Conservation (phyloP, 1,284 basidiomycete genomes). For the Volvariella surrecta region DNA sequence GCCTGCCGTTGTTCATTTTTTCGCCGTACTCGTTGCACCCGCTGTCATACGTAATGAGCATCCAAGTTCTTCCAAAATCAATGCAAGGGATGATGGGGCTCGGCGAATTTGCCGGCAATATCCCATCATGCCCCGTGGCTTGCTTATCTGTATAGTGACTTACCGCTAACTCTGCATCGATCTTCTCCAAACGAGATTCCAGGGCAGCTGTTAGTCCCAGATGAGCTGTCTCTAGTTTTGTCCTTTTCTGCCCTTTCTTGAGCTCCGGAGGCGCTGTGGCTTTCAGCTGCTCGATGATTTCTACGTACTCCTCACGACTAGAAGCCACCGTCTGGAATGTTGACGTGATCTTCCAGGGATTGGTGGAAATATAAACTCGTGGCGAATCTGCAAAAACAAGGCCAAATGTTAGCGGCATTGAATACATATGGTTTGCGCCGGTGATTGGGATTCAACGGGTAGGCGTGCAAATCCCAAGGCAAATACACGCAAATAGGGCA, state of each 20-base stretch:
- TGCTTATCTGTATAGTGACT: constrained; percentile 24
- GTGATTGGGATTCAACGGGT: constrained; percentile 22
- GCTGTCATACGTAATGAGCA: constrained; percentile 28
- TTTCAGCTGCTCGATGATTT: constrained; percentile 52
- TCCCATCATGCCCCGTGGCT: neutral
- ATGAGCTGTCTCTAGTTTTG: constrained; percentile 51
- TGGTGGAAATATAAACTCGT: constrained; percentile 69
- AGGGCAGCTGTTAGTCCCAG: constrained; percentile 49
- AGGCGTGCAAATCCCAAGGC: constrained; percentile 32
- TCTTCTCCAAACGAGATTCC: constrained; percentile 50
- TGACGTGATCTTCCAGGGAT: constrained; percentile 77
- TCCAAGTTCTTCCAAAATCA: neutral
- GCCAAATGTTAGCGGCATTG: constrained; percentile 19
- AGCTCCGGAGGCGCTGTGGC: constrained; percentile 35
- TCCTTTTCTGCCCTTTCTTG: constrained; percentile 38
- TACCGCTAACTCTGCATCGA: constrained; percentile 64
- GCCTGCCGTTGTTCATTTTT: constrained; percentile 61
- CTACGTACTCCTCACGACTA: constrained; percentile 61
- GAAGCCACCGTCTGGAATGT: constrained; percentile 62
- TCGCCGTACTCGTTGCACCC: constrained; percentile 55
- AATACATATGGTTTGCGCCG: constrained; percentile 22
- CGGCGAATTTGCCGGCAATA: neutral
- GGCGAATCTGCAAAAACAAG: constrained; percentile 57
- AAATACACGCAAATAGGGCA: constrained; percentile 67
- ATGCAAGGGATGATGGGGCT: neutral